These are phyloP conservation scores for Tetrastigma voinierianum DNA, from an alignment of 164 flowering plant genomes.

Conservation along the genomic window DNA sequence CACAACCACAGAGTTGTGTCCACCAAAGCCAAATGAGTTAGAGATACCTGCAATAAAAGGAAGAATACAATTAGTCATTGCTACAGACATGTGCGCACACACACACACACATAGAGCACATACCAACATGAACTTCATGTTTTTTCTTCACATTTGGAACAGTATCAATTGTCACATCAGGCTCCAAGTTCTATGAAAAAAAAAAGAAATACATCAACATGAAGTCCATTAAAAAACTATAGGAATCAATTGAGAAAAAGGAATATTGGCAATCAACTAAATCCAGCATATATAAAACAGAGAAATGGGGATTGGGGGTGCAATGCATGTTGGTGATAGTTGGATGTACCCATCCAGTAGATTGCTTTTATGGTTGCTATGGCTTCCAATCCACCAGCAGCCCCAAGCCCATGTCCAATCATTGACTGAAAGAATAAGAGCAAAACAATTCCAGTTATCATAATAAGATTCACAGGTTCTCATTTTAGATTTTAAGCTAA, in stretches of 20 bases:
- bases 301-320: background rate
- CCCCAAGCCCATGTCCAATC: conserved; percentile 75
- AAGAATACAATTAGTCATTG: conserved; percentile 11
- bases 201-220: background rate
- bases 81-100: no score
- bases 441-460: background rate
- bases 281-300: background rate
- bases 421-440: conserved; percentile 43
- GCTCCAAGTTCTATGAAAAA: conserved; percentile 54
- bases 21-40: conserved; percentile 73
- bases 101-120: conserved; percentile 12
- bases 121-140: conserved; percentile 80
- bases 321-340: conserved; percentile 61
- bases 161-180: conserved; percentile 64
- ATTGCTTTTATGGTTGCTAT: conserved; percentile 68
- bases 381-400: conserved; percentile 76
- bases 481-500: no score
- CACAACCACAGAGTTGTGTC: conserved; percentile 70
- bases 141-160: conserved; percentile 73
- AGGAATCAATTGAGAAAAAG: no score
- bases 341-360: conserved; percentile 70
- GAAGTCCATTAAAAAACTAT: background rate
- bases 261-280: background rate
- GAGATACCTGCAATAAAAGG: conserved; percentile 48
- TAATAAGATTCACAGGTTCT: no score